Base-by-base conservation (phyloP, 345 rosid species). In the Eucalyptus microcorys region DNA sequence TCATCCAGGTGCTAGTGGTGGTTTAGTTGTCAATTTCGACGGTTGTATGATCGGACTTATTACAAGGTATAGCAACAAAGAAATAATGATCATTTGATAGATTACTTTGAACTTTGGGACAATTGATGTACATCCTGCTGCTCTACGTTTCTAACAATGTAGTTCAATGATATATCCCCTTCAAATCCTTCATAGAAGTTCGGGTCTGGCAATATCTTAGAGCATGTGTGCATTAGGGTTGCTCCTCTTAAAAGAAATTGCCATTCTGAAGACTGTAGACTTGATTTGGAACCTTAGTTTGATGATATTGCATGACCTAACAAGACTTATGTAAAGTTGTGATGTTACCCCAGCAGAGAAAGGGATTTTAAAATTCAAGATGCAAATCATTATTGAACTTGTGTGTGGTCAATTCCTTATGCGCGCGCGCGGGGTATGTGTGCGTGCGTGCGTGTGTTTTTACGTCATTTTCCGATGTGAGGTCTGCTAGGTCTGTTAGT, bases 1-100 rank as follows among this genome's bases (percentile, higher is more conserved):
- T 89, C 97, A 98, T 91, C 97, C 98, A 16, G 99, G 99, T 91
- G 96, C 98, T 42, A 98, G 99, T 92, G 99, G 99, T 48, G 98
- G 98, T 89, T 97, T 99, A 89, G 96, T 97, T 88, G 91, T 96
- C 92, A 95, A 96, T 92, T 93, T 93, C 47, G 92, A 91, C 85
- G 98, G 98, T 88, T 91, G 90, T 88, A 95, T 97, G 98, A 94
- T 97, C 88, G 99, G 98, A 90, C 98, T 97, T 89, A 95, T 96
- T 88, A 97, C 99, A 83, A 97, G 99, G 99, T 98, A 91, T n/a
- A 14, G 66, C 61, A 8, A 86, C 43, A 52, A 52, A 32, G 66
- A 40, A 34, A 86, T 50, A 8, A 86, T 47, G 87, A 47, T n/a
- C 42, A 49, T 85, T 85, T 9, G 87, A 49, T 85, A 24, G 9